phyloP scores from a whole-genome alignment of 2,329 filamentous ascomycete species.

The Pezicula rhizophila region DNA sequence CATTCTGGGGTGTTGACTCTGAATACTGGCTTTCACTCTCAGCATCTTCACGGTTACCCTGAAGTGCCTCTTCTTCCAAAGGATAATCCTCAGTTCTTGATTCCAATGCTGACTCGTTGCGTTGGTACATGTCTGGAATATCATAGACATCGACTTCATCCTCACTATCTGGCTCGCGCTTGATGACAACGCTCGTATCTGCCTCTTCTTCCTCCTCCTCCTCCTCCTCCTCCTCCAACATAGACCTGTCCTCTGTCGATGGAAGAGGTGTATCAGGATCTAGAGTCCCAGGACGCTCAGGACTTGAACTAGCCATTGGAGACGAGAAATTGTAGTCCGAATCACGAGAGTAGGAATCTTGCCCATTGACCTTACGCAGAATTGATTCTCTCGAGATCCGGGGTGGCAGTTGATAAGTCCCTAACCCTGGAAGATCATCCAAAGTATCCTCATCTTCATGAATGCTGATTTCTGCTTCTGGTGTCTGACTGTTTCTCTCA shows the following conservation, averaged over 20 bases:
- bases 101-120: slow-evolving; percentile 32
- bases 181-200: slow-evolving; percentile 57
- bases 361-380: slow-evolving; percentile 73
- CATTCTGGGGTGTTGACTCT: slow-evolving; percentile 27
- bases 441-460: slow-evolving; percentile 54
- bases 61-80: slow-evolving; percentile 8
- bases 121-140: slow-evolving; percentile 61
- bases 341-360: slow-evolving; percentile 45
- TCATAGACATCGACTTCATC: slow-evolving; percentile 59
- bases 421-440: slow-evolving; percentile 53
- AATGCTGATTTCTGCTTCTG: slow-evolving; percentile 25
- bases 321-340: slow-evolving; percentile 62
- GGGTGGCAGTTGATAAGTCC: slow-evolving; percentile 60
- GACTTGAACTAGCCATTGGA: slow-evolving; percentile 51
- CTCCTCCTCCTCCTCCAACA: slow-evolving; percentile 51
- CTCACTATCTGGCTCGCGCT: slow-evolving; percentile 50
- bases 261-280: slow-evolving; percentile 90
- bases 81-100: slow-evolving; percentile 27
- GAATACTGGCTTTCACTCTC: slow-evolving; percentile 49
- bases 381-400: slow-evolving; percentile 93
- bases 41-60: slow-evolving; percentile 12
- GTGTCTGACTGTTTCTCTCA: slow-evolving; percentile 33
- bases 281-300: slow-evolving; percentile 52
- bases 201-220: slow-evolving; percentile 49
- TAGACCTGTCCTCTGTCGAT: slow-evolving; percentile 66